These are phyloP conservation scores for Calonectria hongkongensis DNA, from an alignment of 2,329 filamentous ascomycete genomes.

Conservation along the genomic window DNA sequence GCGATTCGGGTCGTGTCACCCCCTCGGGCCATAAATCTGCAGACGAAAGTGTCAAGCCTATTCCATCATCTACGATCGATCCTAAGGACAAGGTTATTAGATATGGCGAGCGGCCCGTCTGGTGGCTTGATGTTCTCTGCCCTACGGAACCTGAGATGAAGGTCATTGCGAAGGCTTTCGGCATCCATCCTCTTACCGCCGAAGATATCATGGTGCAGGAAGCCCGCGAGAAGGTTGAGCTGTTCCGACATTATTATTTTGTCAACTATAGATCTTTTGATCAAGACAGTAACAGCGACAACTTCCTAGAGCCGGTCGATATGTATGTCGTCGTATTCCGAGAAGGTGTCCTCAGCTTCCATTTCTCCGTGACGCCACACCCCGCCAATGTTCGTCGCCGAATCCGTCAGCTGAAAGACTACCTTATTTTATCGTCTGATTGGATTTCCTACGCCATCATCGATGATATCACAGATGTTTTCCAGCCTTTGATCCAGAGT, in stretches of 20 bases:
- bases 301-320: slow-evolving; percentile 96
- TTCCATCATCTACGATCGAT: slow-evolving; percentile 46
- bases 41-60: slow-evolving; percentile 48
- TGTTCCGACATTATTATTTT: slow-evolving; percentile 98
- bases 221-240: slow-evolving; percentile 96
- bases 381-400: slow-evolving; percentile 95
- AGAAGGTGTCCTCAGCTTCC: slow-evolving; percentile 96
- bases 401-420: slow-evolving; percentile 95
- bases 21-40: slow-evolving; percentile 67
- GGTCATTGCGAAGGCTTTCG: slow-evolving; percentile 91
- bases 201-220: slow-evolving; percentile 99
- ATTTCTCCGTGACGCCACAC: slow-evolving; percentile 97
- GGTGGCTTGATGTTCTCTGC: slow-evolving; percentile 95
- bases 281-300: slow-evolving; percentile 90
- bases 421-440: slow-evolving; percentile 92
- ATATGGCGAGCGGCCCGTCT: slow-evolving; percentile 90
- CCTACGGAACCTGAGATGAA: slow-evolving; percentile 98
- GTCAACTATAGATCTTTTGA: slow-evolving; percentile 99
- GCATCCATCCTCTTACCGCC: slow-evolving; percentile 94
- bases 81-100: slow-evolving; percentile 67
- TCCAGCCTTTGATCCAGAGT: slow-evolving; percentile 90
- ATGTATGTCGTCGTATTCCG: slow-evolving; percentile 98
- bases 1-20: slow-evolving; percentile 68
- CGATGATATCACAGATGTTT: slow-evolving; percentile 98
- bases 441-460: slow-evolving; percentile 99